Conservation (phyloP, 2,329 filamentous ascomycete species). For the Epichloe gansuensis region DNA sequence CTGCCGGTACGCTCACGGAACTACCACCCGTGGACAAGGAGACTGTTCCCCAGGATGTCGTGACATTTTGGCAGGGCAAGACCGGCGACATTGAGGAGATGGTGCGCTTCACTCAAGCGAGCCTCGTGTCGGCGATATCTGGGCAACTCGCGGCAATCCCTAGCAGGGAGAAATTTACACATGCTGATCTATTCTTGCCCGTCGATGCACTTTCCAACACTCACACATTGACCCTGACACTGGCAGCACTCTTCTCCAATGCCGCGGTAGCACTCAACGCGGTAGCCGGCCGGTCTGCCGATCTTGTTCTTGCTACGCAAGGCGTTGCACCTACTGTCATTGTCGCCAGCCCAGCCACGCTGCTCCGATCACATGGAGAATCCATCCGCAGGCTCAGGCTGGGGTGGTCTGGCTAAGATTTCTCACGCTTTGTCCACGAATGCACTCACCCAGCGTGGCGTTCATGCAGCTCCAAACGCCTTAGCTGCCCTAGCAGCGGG, state of each 20-base stretch:
- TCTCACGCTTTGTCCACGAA: conserved; percentile 63
- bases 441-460: conserved; percentile 55
- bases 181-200: conserved; percentile 72
- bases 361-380: conserved; percentile 54
- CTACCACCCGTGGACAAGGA: conserved; percentile 51
- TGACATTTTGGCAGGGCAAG: conserved; percentile 55
- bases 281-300: conserved; percentile 60
- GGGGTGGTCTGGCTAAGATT: conserved; percentile 49
- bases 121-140: conserved; percentile 78
- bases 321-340: conserved; percentile 72
- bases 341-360: conserved; percentile 62
- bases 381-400: conserved; percentile 39
- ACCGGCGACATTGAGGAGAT: conserved; percentile 49
- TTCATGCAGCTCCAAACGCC: conserved; percentile 48
- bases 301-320: conserved; percentile 61
- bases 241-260: conserved; percentile 76
- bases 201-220: conserved; percentile 70
- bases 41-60: conserved; percentile 37
- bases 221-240: conserved; percentile 67
- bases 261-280: conserved; percentile 81
- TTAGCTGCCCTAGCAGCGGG: conserved; percentile 43
- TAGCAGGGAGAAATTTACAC: conserved; percentile 56
- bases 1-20: conserved; percentile 43
- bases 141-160: conserved; percentile 68
- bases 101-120: conserved; percentile 69